Conservation (phyloP, 2,329 filamentous ascomycete species). For the Ophiostoma himal-ulmi region DNA sequence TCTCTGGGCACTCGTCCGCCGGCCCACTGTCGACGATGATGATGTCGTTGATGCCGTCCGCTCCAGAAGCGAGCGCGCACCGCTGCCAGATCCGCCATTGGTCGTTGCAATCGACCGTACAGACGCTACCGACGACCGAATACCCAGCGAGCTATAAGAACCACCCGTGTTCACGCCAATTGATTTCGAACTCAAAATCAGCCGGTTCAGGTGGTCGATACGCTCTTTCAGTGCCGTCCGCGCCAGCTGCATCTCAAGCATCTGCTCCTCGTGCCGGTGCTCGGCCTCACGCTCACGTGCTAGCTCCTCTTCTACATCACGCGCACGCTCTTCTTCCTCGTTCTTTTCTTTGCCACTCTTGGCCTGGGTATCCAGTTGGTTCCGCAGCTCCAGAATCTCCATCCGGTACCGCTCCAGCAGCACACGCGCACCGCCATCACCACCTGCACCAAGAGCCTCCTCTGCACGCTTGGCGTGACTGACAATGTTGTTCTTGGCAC, state of each 20-base stretch:
- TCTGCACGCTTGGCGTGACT: constrained; percentile 94
- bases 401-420: constrained; percentile 87
- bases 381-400: constrained; percentile 78
- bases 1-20: constrained; percentile 43
- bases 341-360: constrained; percentile 56
- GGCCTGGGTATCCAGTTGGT: constrained; percentile 76
- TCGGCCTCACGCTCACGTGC: constrained; percentile 72
- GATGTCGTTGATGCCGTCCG: constrained; percentile 64
- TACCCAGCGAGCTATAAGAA: constrained; percentile 61
- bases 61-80: constrained; percentile 47
- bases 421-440: constrained; percentile 80
- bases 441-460: constrained; percentile 72
- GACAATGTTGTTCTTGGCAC: constrained; percentile 96
- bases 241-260: constrained; percentile 96
- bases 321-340: constrained; percentile 55
- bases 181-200: constrained; percentile 94
- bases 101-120: constrained; percentile 49
- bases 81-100: constrained; percentile 34
- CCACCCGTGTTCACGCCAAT: constrained; percentile 82
- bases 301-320: constrained; percentile 65
- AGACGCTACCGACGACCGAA: constrained; percentile 56
- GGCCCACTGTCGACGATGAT: constrained; percentile 53
- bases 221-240: constrained; percentile 93
- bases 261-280: constrained; percentile 88
- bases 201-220: constrained; percentile 90